These are phyloP conservation scores for Grigorovia transvaalensis DNA, from an alignment of 805 yeast species.

Conservation along the genomic window DNA sequence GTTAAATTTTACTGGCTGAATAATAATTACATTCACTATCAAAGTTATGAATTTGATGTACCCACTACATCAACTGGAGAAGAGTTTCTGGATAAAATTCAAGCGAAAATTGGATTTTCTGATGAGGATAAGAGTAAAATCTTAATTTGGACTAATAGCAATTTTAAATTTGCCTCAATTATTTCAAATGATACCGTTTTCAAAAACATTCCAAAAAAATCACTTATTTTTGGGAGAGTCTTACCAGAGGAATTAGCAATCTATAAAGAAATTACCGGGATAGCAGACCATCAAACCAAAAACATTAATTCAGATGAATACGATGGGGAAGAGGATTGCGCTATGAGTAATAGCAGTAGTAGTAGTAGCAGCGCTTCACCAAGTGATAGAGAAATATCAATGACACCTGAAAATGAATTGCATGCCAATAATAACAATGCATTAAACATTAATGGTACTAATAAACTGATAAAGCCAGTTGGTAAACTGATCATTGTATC, in stretches of 20 bases:
- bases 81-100: slow-evolving; percentile 46
- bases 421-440: neutral
- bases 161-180: slow-evolving; percentile 29
- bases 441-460: too few relatives aligned
- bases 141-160: slow-evolving; percentile 46
- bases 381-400: neutral
- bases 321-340: slow-evolving; percentile 1
- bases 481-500: slow-evolving; percentile 51
- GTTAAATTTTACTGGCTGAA: slow-evolving; percentile 64
- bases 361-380: neutral
- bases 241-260: slow-evolving; percentile 33
- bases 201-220: slow-evolving; percentile 30
- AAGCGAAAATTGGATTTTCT: slow-evolving; percentile 42
- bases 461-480: slow-evolving; percentile 3
- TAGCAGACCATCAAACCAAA: slow-evolving; percentile 1
- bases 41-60: slow-evolving; percentile 57
- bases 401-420: neutral
- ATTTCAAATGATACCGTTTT: slow-evolving; percentile 31
- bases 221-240: slow-evolving; percentile 37
- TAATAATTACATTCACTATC: slow-evolving; percentile 60
- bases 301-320: slow-evolving; percentile 1
- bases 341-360: slow-evolving; percentile 1
- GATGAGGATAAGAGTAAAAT: slow-evolving; percentile 37
- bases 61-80: slow-evolving; percentile 48
- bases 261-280: slow-evolving; percentile 13